Percentiles rank a stretch among this genome's conserved stretches.
These are phyloP conservation scores for Rasamsonia emersonii DNA, from an alignment of 2,329 filamentous ascomycete genomes.

Conservation along the genomic window DNA sequence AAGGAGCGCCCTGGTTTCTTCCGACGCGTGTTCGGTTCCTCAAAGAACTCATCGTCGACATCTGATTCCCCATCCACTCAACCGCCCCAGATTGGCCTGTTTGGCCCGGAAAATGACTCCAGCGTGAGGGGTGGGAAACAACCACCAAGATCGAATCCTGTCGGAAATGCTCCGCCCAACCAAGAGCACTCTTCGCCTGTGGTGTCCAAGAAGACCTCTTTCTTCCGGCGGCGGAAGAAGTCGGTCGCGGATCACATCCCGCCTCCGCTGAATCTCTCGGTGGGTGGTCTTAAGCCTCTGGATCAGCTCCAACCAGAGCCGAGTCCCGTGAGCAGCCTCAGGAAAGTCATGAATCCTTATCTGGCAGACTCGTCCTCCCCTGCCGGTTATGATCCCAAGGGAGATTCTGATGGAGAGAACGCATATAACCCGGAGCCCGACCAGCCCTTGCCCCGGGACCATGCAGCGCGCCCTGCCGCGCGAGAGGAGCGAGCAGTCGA, in stretches of 20 bases:
- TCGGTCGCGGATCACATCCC: conserved; percentile 62
- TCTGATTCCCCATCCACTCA: conserved; percentile 13
- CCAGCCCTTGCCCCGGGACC: conserved; percentile 4
- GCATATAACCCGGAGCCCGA: not conserved
- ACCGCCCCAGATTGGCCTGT: conserved; percentile 4
- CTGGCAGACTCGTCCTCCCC: conserved; percentile 35
- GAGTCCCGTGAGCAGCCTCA: conserved; percentile 70
- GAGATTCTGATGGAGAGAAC: conserved; percentile 6
- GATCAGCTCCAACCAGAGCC: conserved; percentile 27
- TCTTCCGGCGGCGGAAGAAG: conserved; percentile 91
- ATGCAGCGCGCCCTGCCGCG: conserved; percentile 3
- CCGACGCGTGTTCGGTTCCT: conserved; percentile 77
- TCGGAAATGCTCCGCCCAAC: conserved; percentile 13
- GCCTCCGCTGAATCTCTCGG: conserved; percentile 47
- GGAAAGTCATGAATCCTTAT: conserved; percentile 82
- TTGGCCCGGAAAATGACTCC: too few species aligned
- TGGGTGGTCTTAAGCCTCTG: conserved; percentile 30
- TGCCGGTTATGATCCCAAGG: conserved; percentile 15
- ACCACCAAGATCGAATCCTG: conserved; percentile 17
- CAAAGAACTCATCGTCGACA: conserved; percentile 43
- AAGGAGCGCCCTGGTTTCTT: conserved; percentile 84
- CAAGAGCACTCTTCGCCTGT: conserved; percentile 41
- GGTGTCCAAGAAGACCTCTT: conserved; percentile 87
- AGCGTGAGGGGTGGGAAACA: too few species aligned
- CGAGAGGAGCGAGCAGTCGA: conserved; percentile 10